A percentile compares a stretch with the other conserved stretches of the same genome.
phyloP scores from a whole-genome alignment of 805 yeast genomes.

The Danielia reshetovae region DNA sequence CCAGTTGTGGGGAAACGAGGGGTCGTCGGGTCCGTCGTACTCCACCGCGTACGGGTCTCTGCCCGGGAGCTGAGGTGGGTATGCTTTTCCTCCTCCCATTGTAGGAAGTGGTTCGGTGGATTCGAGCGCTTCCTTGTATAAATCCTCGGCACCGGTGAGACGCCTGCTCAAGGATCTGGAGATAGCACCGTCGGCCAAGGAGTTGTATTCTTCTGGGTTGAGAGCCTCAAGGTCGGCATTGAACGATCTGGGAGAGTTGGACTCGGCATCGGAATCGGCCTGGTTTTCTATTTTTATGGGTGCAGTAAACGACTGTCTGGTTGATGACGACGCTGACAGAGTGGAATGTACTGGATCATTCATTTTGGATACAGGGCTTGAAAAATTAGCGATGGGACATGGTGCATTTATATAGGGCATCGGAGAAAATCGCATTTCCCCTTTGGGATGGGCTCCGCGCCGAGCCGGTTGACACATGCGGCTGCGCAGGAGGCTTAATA shows the following conservation, averaged over 20 bases:
- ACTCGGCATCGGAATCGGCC: neutral
- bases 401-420: too few species aligned
- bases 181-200: constrained; percentile 11
- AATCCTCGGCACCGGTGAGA: constrained; percentile 25
- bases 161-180: constrained; percentile 14
- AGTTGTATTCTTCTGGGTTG: constrained; percentile 7
- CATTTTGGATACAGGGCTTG: too few species aligned
- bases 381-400: too few species aligned
- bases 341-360: neutral
- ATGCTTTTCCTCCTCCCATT: constrained; percentile 67
- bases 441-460: too few species aligned
- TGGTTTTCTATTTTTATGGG: neutral
- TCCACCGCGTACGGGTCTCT: constrained; percentile 58
- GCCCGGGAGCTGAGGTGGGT: constrained; percentile 59
- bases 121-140: constrained; percentile 24
- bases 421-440: too few species aligned
- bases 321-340: neutral
- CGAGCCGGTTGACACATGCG: too few species aligned
- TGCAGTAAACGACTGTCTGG: neutral
- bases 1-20: constrained; percentile 81
- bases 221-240: neutral
- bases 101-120: constrained; percentile 29
- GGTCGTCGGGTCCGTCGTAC: constrained; percentile 77
- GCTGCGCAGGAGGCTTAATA: too few species aligned
- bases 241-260: neutral